These are phyloP conservation scores for Primulina eburnea DNA, from an alignment of 257 asterid species.

Conservation along the genomic window DNA sequence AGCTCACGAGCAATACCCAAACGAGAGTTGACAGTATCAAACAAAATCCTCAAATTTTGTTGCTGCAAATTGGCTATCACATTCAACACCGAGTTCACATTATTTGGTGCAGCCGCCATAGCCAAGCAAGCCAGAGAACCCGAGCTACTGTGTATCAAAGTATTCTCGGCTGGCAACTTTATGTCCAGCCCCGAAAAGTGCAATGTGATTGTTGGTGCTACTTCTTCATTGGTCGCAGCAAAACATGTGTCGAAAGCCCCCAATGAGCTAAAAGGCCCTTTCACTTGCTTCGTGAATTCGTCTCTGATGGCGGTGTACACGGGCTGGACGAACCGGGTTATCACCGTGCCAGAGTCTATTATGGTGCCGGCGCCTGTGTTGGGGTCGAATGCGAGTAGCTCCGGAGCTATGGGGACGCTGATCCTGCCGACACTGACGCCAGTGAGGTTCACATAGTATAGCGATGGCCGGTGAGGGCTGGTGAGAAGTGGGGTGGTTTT, in stretches of 20 bases:
- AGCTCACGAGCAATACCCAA: slow-evolving; percentile 79
- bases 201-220: slow-evolving; percentile 52
- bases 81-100: slow-evolving; percentile 65
- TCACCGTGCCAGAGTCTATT: slow-evolving; percentile 90
- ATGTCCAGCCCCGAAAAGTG: slow-evolving; percentile 65
- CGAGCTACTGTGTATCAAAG: slow-evolving; percentile 75
- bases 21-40: slow-evolving; percentile 60
- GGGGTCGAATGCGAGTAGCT: slow-evolving; percentile 59
- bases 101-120: slow-evolving; percentile 73
- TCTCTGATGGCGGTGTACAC: slow-evolving; percentile 53
- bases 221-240: slow-evolving; percentile 49
- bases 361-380: slow-evolving; percentile 79
- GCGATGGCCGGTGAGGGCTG: slow-evolving; percentile 75
- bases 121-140: slow-evolving; percentile 81
- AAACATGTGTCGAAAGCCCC: slow-evolving; percentile 92
- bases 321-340: slow-evolving; percentile 70
- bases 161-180: slow-evolving; percentile 73
- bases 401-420: slow-evolving; percentile 53
- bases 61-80: slow-evolving; percentile 91
- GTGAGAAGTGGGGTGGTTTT: slow-evolving; percentile 73
- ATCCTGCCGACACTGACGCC: slow-evolving; percentile 71
- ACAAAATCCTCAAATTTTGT: slow-evolving; percentile 77
- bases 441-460: slow-evolving; percentile 82
- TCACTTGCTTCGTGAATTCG: slow-evolving; percentile 62
- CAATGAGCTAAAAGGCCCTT: slow-evolving; percentile 56